Evolutionary conservation across 1,284 basidiomycete species (phyloP), one percentile per base, ranked within the genome.

Genomic region (Puccinia novopanici): DNA sequence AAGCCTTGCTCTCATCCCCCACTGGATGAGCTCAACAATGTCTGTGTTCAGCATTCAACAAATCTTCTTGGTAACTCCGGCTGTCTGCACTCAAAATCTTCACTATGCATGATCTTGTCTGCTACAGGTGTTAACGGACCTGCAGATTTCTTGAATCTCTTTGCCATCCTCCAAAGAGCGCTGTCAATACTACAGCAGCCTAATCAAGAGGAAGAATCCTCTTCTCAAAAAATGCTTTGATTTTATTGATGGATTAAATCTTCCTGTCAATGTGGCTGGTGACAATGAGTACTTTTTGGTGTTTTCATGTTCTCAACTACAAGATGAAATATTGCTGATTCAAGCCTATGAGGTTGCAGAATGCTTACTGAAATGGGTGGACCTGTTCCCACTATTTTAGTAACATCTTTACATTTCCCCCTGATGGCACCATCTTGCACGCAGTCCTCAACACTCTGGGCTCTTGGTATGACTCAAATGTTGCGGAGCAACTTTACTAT

Each of bases 391-490:
- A 52, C 19, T 52, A 52, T 19, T 52, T 8, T 17, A 52, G 50
- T 22, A 13, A 19, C 19, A 15, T 52, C 15, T 3, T 27, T 8
- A 34, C 45, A 3, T 67, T 67, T 67, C 40, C 65, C 3, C 65
- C 65, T 6, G 42, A 67, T 48, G 65, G 42, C 15, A 24, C 67
- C 6, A 85, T 88, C 22, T 87, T 88, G 82, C 84, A 82, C 15
- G 82, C 80, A 9, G 81, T 83, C 6, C 63, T 87, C 37, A 89
- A 87, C 87, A 1, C 82, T 82, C 0, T 84, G 84, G 0, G 50
- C 4, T 50, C 40, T n/a, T 68, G 67, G 67, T 42, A 68, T 17
- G 42, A 48, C 22, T 50, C 67, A 24, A 8, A 48, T 12, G 40
- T 68, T 48, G 67, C 67, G 3, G 22, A 27, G 8, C 9, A 22